Evolutionary conservation across 1,284 basidiomycete genomes (phyloP), one percentile per base, ranked within the genome.

Genomic region (Ustilago trichophora): DNA sequence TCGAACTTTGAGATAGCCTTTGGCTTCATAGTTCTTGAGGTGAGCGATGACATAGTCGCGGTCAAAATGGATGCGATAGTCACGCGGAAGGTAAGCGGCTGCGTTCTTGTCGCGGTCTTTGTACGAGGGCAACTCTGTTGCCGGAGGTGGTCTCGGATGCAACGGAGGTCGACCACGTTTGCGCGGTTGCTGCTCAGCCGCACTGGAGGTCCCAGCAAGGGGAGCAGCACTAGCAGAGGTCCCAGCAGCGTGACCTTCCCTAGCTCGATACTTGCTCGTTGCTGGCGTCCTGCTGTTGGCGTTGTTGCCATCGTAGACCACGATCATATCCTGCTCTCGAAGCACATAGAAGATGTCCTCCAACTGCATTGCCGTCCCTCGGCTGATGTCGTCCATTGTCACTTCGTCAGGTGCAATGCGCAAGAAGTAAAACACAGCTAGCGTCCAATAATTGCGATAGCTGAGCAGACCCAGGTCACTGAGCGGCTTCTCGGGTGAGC

Each of bases 401-500:
- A 64, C 54, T n/a, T 63, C 51, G 22, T 67, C 58, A 1, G 69
- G 52, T 4, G 64, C 64, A 12, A 37, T 42, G 18, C 62, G 56
- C 33, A 70, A 33, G 22, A 54, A 70, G 53, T 66, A 86, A 87
- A 93, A 93, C 48, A 98, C 83, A n/a, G 92, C 86, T 43, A 95
- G 84, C 11, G 89, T 92, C 96, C 96, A 98, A 80, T 98, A 98
- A 72, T 90, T 93, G 82, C 87, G 89, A 83, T 99, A 99, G 26
- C 93, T 86, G 62, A 99, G 85, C 67, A 99, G 84, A 34, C 96
- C 96, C 32, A 99, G 85, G 84, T 98, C 96, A 77, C 89, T 91
- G 34, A 99, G 86, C 18, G 96, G 96, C 83, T 98, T 98, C 85
- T 99, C 96, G 3, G 96, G 96, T 73, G 91, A 93, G n/a, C 96